phyloP scores from a whole-genome alignment of 2,329 filamentous ascomycete genomes.

The Diplodia sapinea region DNA sequence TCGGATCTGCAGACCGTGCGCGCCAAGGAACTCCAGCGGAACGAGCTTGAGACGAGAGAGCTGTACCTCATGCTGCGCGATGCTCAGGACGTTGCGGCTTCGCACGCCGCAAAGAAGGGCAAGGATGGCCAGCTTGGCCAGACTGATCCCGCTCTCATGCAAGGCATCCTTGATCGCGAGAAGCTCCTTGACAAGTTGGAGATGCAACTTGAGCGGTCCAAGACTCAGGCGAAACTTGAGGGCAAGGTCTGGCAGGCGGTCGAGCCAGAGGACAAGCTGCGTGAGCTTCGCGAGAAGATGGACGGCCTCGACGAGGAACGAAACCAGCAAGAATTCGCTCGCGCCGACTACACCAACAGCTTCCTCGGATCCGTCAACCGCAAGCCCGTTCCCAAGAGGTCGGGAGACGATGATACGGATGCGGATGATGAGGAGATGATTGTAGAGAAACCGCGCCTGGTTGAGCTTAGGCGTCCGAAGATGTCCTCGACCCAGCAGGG shows the following conservation, averaged over 20 bases:
- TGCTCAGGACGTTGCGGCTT: conserved; percentile 92
- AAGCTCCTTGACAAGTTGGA: conserved; percentile 91
- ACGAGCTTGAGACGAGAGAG: conserved; percentile 94
- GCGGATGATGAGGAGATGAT: conserved; percentile 63
- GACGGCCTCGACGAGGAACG: conserved; percentile 63
- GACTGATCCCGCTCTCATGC: conserved; percentile 76
- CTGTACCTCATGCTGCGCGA: conserved; percentile 98
- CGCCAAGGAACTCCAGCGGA: conserved; percentile 88
- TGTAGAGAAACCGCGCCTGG: conserved; percentile 78
- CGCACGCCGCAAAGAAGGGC: conserved; percentile 71
- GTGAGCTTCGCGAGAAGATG: conserved; percentile 94
- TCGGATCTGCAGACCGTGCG: conserved; percentile 84
- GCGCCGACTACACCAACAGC: conserved; percentile 67
- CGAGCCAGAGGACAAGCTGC: conserved; percentile 87
- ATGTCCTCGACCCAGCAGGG: conserved; percentile 67
- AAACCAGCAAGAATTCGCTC: conserved; percentile 49
- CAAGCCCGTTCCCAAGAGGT: conserved; percentile 47
- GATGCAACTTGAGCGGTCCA: conserved; percentile 93
- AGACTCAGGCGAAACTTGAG: conserved; percentile 97
- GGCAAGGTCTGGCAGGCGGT: conserved; percentile 85
- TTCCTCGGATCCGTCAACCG: conserved; percentile 61
- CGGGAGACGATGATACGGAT: conserved; percentile 50
- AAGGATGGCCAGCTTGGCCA: conserved; percentile 59
- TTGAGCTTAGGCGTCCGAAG: conserved; percentile 78
- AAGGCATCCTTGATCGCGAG: conserved; percentile 92